Base-by-base conservation (phyloP, 2,329 filamentous ascomycete genomes). In the Colletotrichum kahawae region DNA sequence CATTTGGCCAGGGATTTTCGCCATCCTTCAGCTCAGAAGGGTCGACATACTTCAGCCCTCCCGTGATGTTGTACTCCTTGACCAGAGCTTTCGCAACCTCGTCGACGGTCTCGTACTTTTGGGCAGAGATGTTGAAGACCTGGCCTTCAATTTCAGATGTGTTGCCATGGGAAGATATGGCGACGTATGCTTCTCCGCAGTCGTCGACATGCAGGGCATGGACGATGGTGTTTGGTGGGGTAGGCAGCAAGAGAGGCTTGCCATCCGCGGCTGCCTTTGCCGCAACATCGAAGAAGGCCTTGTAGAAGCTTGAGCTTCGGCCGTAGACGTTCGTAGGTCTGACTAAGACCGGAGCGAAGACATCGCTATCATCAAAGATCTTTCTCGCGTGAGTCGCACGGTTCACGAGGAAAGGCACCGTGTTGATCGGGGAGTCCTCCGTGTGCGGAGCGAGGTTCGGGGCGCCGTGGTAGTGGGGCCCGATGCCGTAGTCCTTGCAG, bases 151-250 rank as follows among this genome's bases (percentile, higher is more conserved):
- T 81, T 1, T 77, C 79, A 1, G 43, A 64, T 24, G 83, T 81
- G 13, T 81, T 75, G 2, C 75, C 16, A n/a, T 87, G 81, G 31
- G 81, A 79, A 0, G 87, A 88, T 4, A 90, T 80, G 1, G 85
- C 82, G 5, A 89, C 79, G 71, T 89, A 90, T 0, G 87, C 87
- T 18, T 87, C 85, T 3, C 80, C 87, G 62, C 87, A 89, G 76
- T 90, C 88, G 76, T 89, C 88, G 14, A 89, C 82, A 74, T 90
- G 88, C 48, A 85, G 82, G 5, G 84, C 85, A 72, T 89, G 88
- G 75, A 88, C 79, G 36, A 89, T 85, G 16, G 81, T 84, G 21
- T 84, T 79, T 0, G 82, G 80, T 54, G 84, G 77, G 1, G 82
- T 79, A 0, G 83, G 80, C 4, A 88, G 73, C 18, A 78, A 76